Base-by-base conservation (phyloP, 495 filamentous ascomycete species). In the Aspergillus indologenus region DNA sequence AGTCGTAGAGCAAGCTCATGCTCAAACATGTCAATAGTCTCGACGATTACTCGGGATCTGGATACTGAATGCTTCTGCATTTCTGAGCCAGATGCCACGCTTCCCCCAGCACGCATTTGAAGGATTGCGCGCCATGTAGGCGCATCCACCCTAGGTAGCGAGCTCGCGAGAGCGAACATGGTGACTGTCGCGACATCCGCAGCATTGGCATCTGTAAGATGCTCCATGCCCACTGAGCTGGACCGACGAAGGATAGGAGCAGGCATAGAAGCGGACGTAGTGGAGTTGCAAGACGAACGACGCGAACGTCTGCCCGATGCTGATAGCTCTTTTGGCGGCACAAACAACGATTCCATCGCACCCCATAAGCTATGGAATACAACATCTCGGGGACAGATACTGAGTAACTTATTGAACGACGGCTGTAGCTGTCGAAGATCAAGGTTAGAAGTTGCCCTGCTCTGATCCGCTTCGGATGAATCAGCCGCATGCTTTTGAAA, bases 341-440 rank as follows among this genome's bases (percentile, higher is more conserved):
- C 75, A 65, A 91, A 93, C 14, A 93, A 71, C 40, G 79, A 75
- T 21, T 84, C 84, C n/a, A 87, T 68, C 8, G 87, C 82, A 65
- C 79, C 79, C 90, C 91, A 95, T 5, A 96, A 71, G 59, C 87
- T 91, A 62, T 92, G 82, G 52, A 91, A 85, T 0, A 90, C 80
- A 54, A 91, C 71, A 45, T 78, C 75, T 63, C 69, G 73, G 0
- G 75, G 76, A 52, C 77, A 80, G 15, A 79, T 65, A 1, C 70
- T 61, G 45, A 73, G 70, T 22, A 79, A 62, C 11, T 63, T 69
- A 42, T 65, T 68, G 17, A 80, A 48, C 7, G 75, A 73, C 12
- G 60, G 60, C 29, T 69, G 68, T 26, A 80, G 51, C 17, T 65
- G 66, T 6, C 59, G 55, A 17, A 78, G 43, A 61, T 78, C 68